A percentile compares a stretch with the other conserved stretches of the same genome.
Conservation (phyloP, 192 early-diverging fungal genomes). For the Backusella macrospora region DNA sequence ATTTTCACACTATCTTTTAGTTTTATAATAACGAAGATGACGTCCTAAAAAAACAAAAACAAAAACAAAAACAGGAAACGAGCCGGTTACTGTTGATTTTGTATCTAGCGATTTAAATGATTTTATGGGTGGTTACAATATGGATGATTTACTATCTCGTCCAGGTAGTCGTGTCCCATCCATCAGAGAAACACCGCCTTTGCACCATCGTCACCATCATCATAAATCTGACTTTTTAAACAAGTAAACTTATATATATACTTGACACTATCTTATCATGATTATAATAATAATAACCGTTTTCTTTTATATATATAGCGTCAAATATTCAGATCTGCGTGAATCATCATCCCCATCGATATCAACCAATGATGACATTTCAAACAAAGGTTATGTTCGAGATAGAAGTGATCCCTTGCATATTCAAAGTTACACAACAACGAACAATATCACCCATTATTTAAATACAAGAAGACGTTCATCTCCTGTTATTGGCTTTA, state of each 20-base stretch:
- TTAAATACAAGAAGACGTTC: background rate
- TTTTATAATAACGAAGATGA: no score
- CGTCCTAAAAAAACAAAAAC: background rate
- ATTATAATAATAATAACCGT: background rate
- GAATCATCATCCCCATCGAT: background rate
- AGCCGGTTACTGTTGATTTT: constrained; percentile 1
- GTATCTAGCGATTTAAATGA: constrained; percentile 3
- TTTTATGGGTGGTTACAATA: background rate
- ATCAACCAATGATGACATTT: background rate
- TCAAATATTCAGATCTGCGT: background rate
- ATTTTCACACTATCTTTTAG: no score
- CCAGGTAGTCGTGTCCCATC: background rate
- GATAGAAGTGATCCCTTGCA: constrained; percentile 7
- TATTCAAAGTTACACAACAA: background rate
- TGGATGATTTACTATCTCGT: background rate
- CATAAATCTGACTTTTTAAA: no score
- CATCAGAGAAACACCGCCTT: background rate
- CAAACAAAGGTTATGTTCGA: background rate
- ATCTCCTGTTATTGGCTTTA: background rate
- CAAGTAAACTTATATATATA: background rate
- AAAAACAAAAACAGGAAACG: background rate
- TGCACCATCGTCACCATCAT: background rate
- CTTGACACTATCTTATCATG: background rate
- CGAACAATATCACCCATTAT: background rate
- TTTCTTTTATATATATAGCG: background rate